A percentile compares a stretch with the other conserved stretches of the same genome.
These are phyloP conservation scores for Capsicum baccatum DNA, from an alignment of 257 asterid genomes.

Conservation along the genomic window DNA sequence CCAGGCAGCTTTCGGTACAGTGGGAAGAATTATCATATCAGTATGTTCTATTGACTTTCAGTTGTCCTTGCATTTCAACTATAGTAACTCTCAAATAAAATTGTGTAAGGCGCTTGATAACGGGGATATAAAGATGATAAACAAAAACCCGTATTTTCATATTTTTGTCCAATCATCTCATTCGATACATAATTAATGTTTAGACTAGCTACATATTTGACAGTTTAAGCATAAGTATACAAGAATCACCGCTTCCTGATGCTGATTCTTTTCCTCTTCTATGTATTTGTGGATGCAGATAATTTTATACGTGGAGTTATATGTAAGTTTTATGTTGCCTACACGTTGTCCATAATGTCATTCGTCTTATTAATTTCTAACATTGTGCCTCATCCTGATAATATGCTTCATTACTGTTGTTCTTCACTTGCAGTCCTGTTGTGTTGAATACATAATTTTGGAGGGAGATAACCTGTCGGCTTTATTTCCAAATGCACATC, in stretches of 20 bases:
- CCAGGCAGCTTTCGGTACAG: slow-evolving; percentile 91
- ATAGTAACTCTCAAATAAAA: background rate
- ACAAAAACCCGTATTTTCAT: background rate
- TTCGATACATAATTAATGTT: background rate
- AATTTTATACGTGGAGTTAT: slow-evolving; percentile 79
- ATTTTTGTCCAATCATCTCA: background rate
- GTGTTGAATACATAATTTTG: slow-evolving; percentile 86
- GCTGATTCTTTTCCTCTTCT: slow-evolving; percentile 33
- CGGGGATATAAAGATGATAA: background rate
- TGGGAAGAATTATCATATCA: slow-evolving; percentile 81
- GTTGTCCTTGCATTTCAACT: background rate
- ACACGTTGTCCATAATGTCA: background rate
- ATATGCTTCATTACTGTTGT: background rate
- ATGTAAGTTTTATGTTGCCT: slow-evolving; percentile 62
- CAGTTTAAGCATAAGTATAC: background rate
- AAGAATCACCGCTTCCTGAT: slow-evolving; percentile 24
- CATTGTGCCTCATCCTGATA: background rate
- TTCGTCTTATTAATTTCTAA: background rate
- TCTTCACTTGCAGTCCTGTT: slow-evolving; percentile 68
- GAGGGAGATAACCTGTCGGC: slow-evolving; percentile 91
- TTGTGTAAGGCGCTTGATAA: background rate
- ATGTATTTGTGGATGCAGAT: slow-evolving; percentile 65
- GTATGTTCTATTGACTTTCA: slow-evolving; percentile 53
- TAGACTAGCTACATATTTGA: slow-evolving; percentile 10
- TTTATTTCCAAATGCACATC: slow-evolving; percentile 81